Conservation (phyloP, 768 basidiomycete species). For the Artomyces pyxidatus region DNA sequence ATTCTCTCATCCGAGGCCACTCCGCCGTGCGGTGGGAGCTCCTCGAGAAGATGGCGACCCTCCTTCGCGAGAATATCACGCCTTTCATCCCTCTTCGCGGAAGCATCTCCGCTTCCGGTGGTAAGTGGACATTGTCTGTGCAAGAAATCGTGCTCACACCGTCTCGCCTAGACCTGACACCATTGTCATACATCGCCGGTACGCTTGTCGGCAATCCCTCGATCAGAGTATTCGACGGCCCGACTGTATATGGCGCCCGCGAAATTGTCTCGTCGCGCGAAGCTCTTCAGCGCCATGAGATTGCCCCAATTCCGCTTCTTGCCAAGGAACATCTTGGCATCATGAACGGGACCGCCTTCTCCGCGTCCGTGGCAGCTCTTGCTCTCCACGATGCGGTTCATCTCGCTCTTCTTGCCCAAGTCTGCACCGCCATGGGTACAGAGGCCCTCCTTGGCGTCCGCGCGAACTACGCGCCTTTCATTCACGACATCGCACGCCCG, state of each 20-base stretch:
- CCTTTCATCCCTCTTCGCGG: slow-evolving; percentile 81
- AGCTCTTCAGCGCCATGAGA: slow-evolving; percentile 51
- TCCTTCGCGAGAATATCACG: slow-evolving; percentile 65
- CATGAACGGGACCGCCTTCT: slow-evolving; percentile 82
- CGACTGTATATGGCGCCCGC: slow-evolving; percentile 38
- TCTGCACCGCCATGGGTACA: slow-evolving; percentile 75
- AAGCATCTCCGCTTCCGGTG: slow-evolving; percentile 78
- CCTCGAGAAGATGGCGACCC: slow-evolving; percentile 66
- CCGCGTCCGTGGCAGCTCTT: slow-evolving; percentile 68
- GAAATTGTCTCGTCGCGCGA: slow-evolving; percentile 44
- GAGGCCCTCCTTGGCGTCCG: slow-evolving; percentile 74
- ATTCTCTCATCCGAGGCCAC: slow-evolving; percentile 83
- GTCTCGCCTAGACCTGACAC: slow-evolving; percentile 11
- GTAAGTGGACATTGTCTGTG: slow-evolving; percentile 28
- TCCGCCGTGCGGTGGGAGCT: slow-evolving; percentile 79
- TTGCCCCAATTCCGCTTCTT: slow-evolving; percentile 56
- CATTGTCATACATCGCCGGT: slow-evolving; percentile 39
- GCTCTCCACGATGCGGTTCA: slow-evolving; percentile 68
- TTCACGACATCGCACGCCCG: slow-evolving; percentile 65
- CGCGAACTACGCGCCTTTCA: slow-evolving; percentile 70
- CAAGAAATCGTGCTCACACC: slow-evolving; percentile 1
- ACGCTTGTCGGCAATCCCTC: slow-evolving; percentile 73
- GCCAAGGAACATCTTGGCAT: slow-evolving; percentile 79
- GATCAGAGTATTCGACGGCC: slow-evolving; percentile 61
- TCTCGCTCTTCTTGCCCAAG: slow-evolving; percentile 56